Evolutionary conservation across 345 rosid species (phyloP).

Genomic region (Salix suchowensis): DNA sequence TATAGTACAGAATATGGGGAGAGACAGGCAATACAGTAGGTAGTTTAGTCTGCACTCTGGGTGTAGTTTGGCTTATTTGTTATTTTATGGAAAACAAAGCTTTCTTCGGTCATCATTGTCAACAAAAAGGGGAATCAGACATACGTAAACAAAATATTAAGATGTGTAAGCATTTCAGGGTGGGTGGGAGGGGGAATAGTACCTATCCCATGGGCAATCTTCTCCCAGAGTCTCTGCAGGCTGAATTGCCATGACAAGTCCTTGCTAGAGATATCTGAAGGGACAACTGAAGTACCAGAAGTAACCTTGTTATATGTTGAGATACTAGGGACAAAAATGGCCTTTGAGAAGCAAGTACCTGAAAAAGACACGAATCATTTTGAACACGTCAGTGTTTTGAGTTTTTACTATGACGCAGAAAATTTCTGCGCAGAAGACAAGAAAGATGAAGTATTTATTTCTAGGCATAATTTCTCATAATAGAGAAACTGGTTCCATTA

Average conservation of each 20-base stretch:
- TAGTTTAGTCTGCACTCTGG: neutral
- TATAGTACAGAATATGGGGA: neutral
- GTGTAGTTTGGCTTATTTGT: neutral
- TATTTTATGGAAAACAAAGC: neutral
- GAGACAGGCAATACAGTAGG: neutral
- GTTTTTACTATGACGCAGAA: neutral
- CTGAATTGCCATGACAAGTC: constrained; percentile 76
- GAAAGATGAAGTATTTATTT: neutral
- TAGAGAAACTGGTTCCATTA: neutral
- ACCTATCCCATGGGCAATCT: constrained; percentile 60
- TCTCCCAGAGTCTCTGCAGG: constrained; percentile 75
- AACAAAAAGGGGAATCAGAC: no score
- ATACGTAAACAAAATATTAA: neutral
- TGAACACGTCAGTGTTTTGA: neutral
- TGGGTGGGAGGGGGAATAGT: neutral
- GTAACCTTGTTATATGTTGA: constrained; percentile 75
- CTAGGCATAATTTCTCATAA: neutral
- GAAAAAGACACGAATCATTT: constrained; percentile 17
- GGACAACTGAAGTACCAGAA: constrained; percentile 46
- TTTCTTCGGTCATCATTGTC: neutral
- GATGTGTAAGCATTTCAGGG: neutral
- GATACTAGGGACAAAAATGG: constrained; percentile 75
- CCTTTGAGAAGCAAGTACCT: constrained; percentile 77
- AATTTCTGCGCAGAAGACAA: neutral
- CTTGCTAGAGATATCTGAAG: constrained; percentile 34